Evolutionary conservation across 768 basidiomycete species (phyloP).

Genomic region (Sporobolomyces phaffii): DNA sequence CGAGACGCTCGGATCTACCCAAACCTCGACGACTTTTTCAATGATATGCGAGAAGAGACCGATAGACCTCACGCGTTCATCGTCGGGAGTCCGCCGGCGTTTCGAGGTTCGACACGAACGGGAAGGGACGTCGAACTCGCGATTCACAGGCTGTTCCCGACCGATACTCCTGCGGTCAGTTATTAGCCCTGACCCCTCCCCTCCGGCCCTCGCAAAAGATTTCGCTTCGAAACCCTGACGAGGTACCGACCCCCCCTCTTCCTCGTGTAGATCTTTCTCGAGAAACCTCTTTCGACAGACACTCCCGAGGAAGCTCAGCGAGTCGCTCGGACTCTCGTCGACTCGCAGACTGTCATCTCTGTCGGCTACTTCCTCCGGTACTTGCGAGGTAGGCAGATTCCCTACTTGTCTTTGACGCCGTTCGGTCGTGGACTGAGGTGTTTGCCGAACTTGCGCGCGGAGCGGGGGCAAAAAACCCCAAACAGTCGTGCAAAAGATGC

Average conservation of each 20-base stretch:
- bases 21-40: neutral
- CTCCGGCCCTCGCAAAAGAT: neutral
- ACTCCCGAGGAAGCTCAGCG: neutral
- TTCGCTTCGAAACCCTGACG: slow-evolving; percentile 17
- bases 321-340: slow-evolving; percentile 56
- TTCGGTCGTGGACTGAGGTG: too few species aligned
- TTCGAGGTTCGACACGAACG: neutral
- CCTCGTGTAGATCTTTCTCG: slow-evolving; percentile 55
- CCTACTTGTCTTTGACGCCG: too few species aligned
- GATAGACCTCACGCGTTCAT: neutral
- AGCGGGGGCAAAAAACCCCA: slow-evolving; percentile 68
- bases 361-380: slow-evolving; percentile 89
- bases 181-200: slow-evolving; percentile 3
- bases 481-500: slow-evolving; percentile 89
- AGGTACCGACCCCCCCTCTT: slow-evolving; percentile 33
- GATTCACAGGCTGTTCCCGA: neutral
- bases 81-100: neutral
- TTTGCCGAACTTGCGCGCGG: too few species aligned
- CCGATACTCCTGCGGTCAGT: neutral
- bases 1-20: slow-evolving; percentile 57
- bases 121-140: slow-evolving; percentile 3
- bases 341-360: slow-evolving; percentile 65
- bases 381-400: slow-evolving; percentile 51
- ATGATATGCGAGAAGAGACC: neutral
- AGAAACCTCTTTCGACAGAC: slow-evolving; percentile 45